A percentile compares a stretch with the other conserved stretches of the same genome.
Conservation (phyloP, 192 early-diverging fungal genomes). For the Mortierella claussenii region DNA sequence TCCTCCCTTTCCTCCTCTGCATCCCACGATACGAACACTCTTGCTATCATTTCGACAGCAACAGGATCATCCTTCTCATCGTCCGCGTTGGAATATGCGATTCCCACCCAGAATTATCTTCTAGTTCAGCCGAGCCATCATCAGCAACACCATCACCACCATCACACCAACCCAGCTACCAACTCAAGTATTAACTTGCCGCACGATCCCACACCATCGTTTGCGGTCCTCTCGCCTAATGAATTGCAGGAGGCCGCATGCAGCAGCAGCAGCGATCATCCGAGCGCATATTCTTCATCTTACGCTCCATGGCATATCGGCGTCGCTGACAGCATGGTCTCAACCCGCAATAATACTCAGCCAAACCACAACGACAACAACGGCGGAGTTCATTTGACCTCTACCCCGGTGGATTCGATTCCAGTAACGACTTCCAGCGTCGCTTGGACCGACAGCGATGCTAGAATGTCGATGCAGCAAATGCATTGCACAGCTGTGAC, state of each 20-base stretch:
- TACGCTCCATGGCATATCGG: not conserved
- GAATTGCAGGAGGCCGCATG: conserved; percentile 14
- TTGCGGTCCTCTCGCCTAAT: conserved; percentile 1
- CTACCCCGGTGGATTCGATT: conserved; percentile 2
- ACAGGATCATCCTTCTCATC: conserved; percentile 25
- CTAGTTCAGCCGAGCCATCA: conserved; percentile 7
- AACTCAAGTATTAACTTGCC: not conserved
- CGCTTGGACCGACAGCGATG: conserved; percentile 20
- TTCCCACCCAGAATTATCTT: conserved; percentile 38
- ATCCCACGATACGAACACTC: not conserved
- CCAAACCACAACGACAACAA: no score
- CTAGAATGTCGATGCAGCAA: not conserved
- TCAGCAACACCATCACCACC: conserved; percentile 16
- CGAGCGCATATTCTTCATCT: not conserved
- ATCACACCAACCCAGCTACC: not conserved
- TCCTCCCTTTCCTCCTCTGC: conserved; percentile 4
- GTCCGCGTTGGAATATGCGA: conserved; percentile 18
- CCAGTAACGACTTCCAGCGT: conserved; percentile 7
- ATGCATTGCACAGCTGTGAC: not conserved
- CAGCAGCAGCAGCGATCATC: conserved; percentile 8
- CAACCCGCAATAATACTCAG: no score
- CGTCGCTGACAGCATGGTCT: no score
- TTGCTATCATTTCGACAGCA: conserved; percentile 10
- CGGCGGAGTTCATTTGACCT: conserved; percentile 1
- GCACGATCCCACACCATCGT: conserved; percentile 7